Evolutionary conservation across 2,329 filamentous ascomycete species (phyloP), one percentile per base, ranked within the genome.

Genomic region (Fusarium paranaense): DNA sequence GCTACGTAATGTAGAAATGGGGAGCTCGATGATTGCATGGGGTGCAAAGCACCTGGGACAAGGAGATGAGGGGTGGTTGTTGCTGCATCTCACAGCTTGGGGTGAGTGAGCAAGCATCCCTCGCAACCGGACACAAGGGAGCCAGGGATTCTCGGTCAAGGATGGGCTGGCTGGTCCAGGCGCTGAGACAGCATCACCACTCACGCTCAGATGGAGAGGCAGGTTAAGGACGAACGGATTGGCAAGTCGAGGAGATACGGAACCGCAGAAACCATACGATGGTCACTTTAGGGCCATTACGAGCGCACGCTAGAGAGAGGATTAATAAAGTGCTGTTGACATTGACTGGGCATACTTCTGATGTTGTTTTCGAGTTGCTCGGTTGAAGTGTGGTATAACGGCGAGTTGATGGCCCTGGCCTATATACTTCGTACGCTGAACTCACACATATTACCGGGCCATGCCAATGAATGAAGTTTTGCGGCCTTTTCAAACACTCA

Each of bases 181-280:
- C 64, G 47, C 38, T 33, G 58, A 32, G 35, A 56, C 22, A 42
- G n/a, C 13, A 33, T 56, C 20, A 54, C 22, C 47, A 63, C 33
- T 22, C 50, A 57, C 56, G 32, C 50, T 54, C 50, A 58, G 16
- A 25, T 59, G 54, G 59, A 56, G 27, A 22, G 5, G 13, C 11
- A 25, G 30, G 32, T 32, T 16, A 66, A 59, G 35, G 61, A 45
- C 64, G 57, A 71, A 69, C 32, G 64, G 64, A 52, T 64, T 59
- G 22, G 14, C 33, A 6, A 42, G n/a, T 38, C n/a, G 18, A 22
- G 20, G 32, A 54, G 18, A 32, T 22, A 47, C 35, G 42, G 56
- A 56, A 33, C 32, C 63, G 45, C 45, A 54, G 27, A 38, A 47
- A 37, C 32, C 40, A 62, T 22, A 54, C 30, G 18, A 47, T 35